Conservation (phyloP, 1,284 basidiomycete genomes). For the Malassezia sympodialis region DNA sequence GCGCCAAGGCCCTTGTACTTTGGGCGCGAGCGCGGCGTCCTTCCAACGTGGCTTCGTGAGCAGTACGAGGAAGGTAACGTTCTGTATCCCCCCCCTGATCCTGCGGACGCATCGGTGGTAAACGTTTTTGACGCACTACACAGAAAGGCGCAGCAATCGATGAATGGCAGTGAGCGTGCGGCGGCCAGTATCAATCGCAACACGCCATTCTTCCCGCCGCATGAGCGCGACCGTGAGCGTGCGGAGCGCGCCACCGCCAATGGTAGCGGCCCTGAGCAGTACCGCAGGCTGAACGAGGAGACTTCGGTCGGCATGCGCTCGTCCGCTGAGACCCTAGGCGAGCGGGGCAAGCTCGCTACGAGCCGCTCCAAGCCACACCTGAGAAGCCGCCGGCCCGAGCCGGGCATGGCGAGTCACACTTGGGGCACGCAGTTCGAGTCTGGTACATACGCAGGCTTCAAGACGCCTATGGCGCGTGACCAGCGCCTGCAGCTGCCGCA, state of each 20-base stretch:
- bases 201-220: conserved; percentile 39
- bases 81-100: conserved; percentile 25
- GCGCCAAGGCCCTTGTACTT: conserved; percentile 36
- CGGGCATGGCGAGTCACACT: conserved; percentile 3
- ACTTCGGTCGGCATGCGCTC: conserved; percentile 12
- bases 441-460: conserved; percentile 38
- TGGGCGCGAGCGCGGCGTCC: conserved; percentile 23
- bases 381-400: conserved; percentile 18
- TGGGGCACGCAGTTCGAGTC: conserved; percentile 32
- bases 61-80: conserved; percentile 42
- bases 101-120: conserved; percentile 21
- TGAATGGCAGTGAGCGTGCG: conserved; percentile 28
- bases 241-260: conserved; percentile 6
- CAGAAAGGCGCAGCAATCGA: conserved; percentile 31
- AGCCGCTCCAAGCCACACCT: conserved; percentile 12
- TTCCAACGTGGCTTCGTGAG: conserved; percentile 45
- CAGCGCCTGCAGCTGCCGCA: conserved; percentile 27
- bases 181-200: conserved; percentile 38
- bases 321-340: conserved; percentile 23
- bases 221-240: conserved; percentile 25
- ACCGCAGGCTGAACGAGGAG: conserved; percentile 16
- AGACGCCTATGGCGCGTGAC: conserved; percentile 30
- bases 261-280: conserved; percentile 8
- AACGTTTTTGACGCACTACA: conserved; percentile 34
- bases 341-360: conserved; percentile 3